Percentiles rank a stretch among this genome's conserved stretches.
phyloP scores from a whole-genome alignment of 495 filamentous ascomycete genomes.

The Penicillium cataractarum region DNA sequence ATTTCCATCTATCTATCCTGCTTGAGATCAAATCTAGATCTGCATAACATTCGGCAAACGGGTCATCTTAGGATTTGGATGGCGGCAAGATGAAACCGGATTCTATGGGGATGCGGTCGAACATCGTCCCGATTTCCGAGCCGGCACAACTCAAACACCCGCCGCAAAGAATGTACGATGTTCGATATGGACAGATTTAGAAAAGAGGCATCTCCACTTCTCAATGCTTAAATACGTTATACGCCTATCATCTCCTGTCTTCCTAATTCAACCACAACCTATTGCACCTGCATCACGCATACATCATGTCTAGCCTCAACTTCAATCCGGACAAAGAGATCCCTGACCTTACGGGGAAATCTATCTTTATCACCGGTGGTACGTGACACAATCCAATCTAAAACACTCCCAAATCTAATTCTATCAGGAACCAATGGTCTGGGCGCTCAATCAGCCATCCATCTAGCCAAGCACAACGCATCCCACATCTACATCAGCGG shows the following conservation, averaged over 20 bases:
- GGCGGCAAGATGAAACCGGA: not conserved
- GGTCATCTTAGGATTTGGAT: not conserved
- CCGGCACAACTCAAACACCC: not conserved
- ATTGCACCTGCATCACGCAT: not conserved
- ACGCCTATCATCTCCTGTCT: not conserved
- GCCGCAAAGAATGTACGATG: not conserved
- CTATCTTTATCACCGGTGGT: constrained; percentile 62
- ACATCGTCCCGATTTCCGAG: not conserved
- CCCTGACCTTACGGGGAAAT: constrained; percentile 53
- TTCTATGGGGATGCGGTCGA: not conserved
- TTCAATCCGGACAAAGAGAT: constrained; percentile 47
- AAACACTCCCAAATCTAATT: not conserved
- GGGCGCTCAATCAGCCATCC: constrained; percentile 55
- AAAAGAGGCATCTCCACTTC: not conserved
- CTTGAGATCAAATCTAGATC: not conserved
- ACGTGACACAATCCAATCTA: constrained; percentile 23
- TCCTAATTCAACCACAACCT: not conserved
- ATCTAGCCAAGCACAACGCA: constrained; percentile 57
- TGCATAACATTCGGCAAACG: not conserved
- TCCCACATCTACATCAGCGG: constrained; percentile 61
- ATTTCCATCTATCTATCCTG: not conserved
- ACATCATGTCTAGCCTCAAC: constrained; percentile 11
- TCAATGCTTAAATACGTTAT: not conserved
- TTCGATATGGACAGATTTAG: not conserved
- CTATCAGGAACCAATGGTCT: constrained; percentile 52